These are phyloP conservation scores for Pseudozyma thailandica DNA, from an alignment of 1,284 basidiomycete species.

Conservation along the genomic window DNA sequence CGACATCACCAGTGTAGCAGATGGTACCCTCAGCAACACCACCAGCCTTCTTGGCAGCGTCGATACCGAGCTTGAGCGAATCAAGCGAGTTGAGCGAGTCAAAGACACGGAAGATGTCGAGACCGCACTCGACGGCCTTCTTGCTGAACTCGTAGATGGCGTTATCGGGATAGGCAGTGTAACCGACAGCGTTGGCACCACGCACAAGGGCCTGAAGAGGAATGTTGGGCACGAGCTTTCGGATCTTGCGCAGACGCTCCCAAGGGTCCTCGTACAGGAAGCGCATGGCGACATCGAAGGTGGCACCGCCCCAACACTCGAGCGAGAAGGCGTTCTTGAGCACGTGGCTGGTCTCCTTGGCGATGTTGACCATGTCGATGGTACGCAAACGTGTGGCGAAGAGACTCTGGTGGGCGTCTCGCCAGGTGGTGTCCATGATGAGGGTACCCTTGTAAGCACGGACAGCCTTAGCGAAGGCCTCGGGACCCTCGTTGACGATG, in stretches of 20 bases:
- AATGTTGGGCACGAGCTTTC: constrained; percentile 97
- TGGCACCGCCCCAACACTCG: constrained; percentile 99
- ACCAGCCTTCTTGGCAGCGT: constrained; percentile 99
- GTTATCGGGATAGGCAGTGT: constrained; percentile 99
- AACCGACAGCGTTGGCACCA: constrained; percentile 98
- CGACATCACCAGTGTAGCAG: constrained; percentile 98
- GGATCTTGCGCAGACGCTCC: constrained; percentile 92
- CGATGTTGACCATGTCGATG: constrained; percentile 97
- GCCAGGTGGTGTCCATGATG: constrained; percentile 86
- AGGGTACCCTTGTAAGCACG: constrained; percentile 90
- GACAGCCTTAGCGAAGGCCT: constrained; percentile 97
- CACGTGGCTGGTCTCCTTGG: constrained; percentile 89
- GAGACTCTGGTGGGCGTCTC: constrained; percentile 97
- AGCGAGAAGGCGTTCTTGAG: constrained; percentile 94
- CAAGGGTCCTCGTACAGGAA: constrained; percentile 99
- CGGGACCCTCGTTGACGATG: constrained; percentile 96
- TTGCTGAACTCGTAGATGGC: constrained; percentile 87
- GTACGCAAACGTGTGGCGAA: constrained; percentile 96
- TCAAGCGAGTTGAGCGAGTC: constrained; percentile 79
- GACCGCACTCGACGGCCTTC: constrained; percentile 95
- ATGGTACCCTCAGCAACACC: constrained; percentile 90
- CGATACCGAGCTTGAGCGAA: constrained; percentile 74
- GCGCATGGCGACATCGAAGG: constrained; percentile 99
- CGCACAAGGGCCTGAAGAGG: constrained; percentile 98
- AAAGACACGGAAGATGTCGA: constrained; percentile 99